phyloP scores from a whole-genome alignment of 805 yeast genomes.

The Isabelozyma rhagii region DNA sequence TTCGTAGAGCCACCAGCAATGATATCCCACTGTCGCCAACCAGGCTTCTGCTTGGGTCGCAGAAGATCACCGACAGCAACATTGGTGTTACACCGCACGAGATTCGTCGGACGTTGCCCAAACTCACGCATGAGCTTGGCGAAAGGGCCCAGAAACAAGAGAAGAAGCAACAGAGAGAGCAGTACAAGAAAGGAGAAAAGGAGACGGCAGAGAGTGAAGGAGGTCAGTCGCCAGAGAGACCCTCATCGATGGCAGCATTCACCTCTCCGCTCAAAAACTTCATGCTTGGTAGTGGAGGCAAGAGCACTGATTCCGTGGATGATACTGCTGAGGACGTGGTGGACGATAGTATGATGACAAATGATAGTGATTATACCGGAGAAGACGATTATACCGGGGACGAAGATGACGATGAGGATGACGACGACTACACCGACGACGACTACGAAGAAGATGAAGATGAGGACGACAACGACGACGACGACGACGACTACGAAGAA shows the following conservation, averaged over 20 bases:
- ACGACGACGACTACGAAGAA: constrained; percentile 7
- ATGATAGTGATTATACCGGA: constrained; percentile 10
- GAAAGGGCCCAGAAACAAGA: constrained; percentile 2
- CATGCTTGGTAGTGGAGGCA: constrained; percentile 33
- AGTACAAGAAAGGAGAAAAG: neutral
- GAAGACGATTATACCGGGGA: constrained; percentile 13
- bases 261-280: constrained; percentile 41
- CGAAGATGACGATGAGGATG: constrained; percentile 9
- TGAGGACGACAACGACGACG: constrained; percentile 10
- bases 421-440: constrained; percentile 11
- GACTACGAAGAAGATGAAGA: constrained; percentile 12
- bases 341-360: constrained; percentile 8
- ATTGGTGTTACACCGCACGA: neutral
- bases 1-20: constrained; percentile 2
- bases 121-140: neutral
- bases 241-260: constrained; percentile 31
- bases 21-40: neutral
- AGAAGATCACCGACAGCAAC: neutral
- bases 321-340: constrained; percentile 20
- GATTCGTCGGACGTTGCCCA: neutral
- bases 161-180: constrained; percentile 6
- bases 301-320: constrained; percentile 20
- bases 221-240: constrained; percentile 18
- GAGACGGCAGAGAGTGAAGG: neutral
- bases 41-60: neutral